Evolutionary conservation across 331 rosid species (phyloP), one percentile per base, ranked within the genome.

Genomic region (Quercus lobata): DNA sequence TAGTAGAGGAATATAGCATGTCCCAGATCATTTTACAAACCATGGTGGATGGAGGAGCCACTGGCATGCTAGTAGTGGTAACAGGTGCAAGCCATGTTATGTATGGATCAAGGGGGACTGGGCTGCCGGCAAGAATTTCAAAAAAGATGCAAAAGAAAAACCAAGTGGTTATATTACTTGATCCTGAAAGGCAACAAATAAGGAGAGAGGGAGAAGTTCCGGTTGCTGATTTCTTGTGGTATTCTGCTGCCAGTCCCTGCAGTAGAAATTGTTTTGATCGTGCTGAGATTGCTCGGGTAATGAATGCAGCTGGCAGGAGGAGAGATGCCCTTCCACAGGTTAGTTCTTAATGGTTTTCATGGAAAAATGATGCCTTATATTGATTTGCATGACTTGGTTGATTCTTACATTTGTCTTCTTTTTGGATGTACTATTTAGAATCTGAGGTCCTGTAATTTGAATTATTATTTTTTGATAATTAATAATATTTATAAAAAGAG

Each of bases 251-350:
- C 82, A 90, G 97, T 82, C 91, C 98, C 77, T 95, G 99, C 82
- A 87, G 71, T 78, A 87, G 97, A 86, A 95, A 95, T 77, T 95
- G 99, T 80, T 95, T 95, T 72, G 99, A 95, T 84, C 97, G 99
- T 72, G 99, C 92, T 82, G 98, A 95, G 86, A 87, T 95, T 85
- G 97, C 99, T 86, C 87, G 99, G 84, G 96, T 95, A 75, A 95
- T 95, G 99, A 95, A 91, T 87, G 99, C 97, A 54, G 99, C 99
- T 49, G 99, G 99, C 46, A 84, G 90, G 81, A 90, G 80, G 82
- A 90, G 99, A 81, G 99, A 93, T 79, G 97, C 92, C 83, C 99
- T 95, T 75, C 99, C 99, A 74, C 93, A 95, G 99, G 99, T 95
- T 73, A 79, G 84, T 86, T 68, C 71, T 57, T 80, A 7, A 18